Conservation (phyloP, 345 rosid species). For the Euclidium syriacum region DNA sequence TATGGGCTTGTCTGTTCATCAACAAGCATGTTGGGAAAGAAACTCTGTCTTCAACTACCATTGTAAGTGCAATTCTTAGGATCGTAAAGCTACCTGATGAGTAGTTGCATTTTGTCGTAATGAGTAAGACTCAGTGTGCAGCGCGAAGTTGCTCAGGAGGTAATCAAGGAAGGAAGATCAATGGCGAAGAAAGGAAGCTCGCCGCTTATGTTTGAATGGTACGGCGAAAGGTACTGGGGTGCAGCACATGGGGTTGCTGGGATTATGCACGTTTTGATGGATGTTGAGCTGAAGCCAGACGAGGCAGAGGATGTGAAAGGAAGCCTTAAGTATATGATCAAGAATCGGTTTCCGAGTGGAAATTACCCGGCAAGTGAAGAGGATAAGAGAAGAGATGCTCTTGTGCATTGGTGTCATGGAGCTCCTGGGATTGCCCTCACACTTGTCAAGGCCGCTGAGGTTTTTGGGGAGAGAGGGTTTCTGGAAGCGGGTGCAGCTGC, state of each 20-base stretch:
- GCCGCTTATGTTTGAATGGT: slow-evolving; percentile 67
- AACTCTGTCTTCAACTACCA: slow-evolving; percentile 37
- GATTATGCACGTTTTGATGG: slow-evolving; percentile 60
- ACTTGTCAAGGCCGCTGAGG: slow-evolving; percentile 64
- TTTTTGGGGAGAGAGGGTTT: slow-evolving; percentile 52
- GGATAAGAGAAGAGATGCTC: slow-evolving; percentile 37
- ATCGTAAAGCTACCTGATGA: background rate
- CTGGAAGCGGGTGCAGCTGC: slow-evolving; percentile 51
- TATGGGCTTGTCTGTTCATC: slow-evolving; percentile 60
- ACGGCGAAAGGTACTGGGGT: slow-evolving; percentile 70
- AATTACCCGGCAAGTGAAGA: slow-evolving; percentile 58
- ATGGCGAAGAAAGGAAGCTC: slow-evolving; percentile 35
- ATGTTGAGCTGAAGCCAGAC: slow-evolving; percentile 50
- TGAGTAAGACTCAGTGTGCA: slow-evolving; percentile 22
- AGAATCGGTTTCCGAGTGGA: slow-evolving; percentile 47
- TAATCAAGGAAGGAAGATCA: slow-evolving; percentile 46
- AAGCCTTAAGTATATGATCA: slow-evolving; percentile 51
- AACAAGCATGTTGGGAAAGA: slow-evolving; percentile 46
- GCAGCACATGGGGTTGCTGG: slow-evolving; percentile 81
- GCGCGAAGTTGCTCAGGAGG: slow-evolving; percentile 44
- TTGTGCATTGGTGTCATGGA: slow-evolving; percentile 81
- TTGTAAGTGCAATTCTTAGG: slow-evolving; percentile 33
- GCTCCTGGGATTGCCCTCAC: slow-evolving; percentile 70
- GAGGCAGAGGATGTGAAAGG: slow-evolving; percentile 57
- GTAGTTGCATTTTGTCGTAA: background rate